These are phyloP conservation scores for Dictyostelium capitatum DNA, from an alignment of 78 protist genomes.

Conservation along the genomic window DNA sequence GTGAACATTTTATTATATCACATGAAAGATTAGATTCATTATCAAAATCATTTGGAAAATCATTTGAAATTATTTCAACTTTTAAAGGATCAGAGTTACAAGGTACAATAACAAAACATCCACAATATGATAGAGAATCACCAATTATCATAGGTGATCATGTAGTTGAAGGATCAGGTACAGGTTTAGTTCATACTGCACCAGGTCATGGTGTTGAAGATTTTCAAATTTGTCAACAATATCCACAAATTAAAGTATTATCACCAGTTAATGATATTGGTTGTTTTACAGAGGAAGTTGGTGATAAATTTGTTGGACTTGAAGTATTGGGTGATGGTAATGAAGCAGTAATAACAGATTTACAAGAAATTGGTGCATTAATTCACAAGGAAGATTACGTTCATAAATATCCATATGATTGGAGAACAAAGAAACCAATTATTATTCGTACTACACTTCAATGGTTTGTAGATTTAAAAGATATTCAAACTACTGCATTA, in stretches of 20 bases:
- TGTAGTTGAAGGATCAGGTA: slow-evolving; percentile 92
- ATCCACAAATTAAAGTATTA: background rate
- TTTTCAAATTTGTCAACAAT: slow-evolving; percentile 47
- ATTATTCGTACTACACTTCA: slow-evolving; percentile 89
- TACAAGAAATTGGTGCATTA: slow-evolving; percentile 6
- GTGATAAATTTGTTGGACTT: slow-evolving; percentile 80
- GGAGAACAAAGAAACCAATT: slow-evolving; percentile 96
- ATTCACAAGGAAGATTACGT: slow-evolving; percentile 70
- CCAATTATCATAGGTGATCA: slow-evolving; percentile 79
- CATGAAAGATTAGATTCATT: slow-evolving; percentile 41
- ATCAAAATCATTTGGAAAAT: background rate
- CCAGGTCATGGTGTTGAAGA: slow-evolving; percentile 97
- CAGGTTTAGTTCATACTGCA: slow-evolving; percentile 97
- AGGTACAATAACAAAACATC: slow-evolving; percentile 36
- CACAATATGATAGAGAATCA: slow-evolving; percentile 35
- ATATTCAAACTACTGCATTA: slow-evolving; percentile 48
- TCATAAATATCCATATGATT: slow-evolving; percentile 97
- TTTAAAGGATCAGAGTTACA: slow-evolving; percentile 27
- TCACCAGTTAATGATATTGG: slow-evolving; percentile 89
- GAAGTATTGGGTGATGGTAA: slow-evolving; percentile 86
- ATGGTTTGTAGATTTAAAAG: slow-evolving; percentile 87
- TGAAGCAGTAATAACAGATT: slow-evolving; percentile 53
- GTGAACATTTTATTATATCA: slow-evolving; percentile 10
- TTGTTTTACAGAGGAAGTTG: slow-evolving; percentile 64
- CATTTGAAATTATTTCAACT: background rate